These are phyloP conservation scores for Cardamine chenopodiifolia DNA, from an alignment of 345 rosid genomes.

Conservation along the genomic window DNA sequence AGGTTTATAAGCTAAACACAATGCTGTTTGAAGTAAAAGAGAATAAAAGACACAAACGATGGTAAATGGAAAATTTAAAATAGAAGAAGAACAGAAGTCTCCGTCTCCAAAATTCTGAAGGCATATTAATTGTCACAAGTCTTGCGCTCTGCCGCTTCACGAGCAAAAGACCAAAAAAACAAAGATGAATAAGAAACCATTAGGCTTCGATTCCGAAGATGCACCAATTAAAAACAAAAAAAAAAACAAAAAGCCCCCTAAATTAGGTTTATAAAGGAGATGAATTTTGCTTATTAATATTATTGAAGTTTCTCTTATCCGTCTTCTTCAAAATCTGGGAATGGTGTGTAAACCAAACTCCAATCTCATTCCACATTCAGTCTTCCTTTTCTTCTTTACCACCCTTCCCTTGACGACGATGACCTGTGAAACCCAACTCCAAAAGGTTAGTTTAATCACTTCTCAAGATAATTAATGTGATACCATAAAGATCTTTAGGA, in stretches of 20 bases:
- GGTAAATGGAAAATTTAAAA: slow-evolving; percentile 3
- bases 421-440: slow-evolving; percentile 26
- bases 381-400: slow-evolving; percentile 25
- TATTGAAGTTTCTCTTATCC: slow-evolving; percentile 24
- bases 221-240: neutral
- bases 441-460: slow-evolving; percentile 17
- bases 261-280: slow-evolving; percentile 27
- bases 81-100: slow-evolving; percentile 26
- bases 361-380: slow-evolving; percentile 25
- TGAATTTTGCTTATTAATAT: slow-evolving; percentile 24
- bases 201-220: slow-evolving; percentile 32
- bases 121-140: slow-evolving; percentile 28
- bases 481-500: neutral
- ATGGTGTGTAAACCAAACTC: slow-evolving; percentile 27
- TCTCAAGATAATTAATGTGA: neutral
- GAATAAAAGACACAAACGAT: neutral
- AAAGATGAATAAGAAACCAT: slow-evolving; percentile 27
- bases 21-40: neutral
- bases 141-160: slow-evolving; percentile 19
- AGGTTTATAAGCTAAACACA: neutral
- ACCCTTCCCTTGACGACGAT: slow-evolving; percentile 30
- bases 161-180: slow-evolving; percentile 18
- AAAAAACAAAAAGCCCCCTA: slow-evolving; percentile 4
- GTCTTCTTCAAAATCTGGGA: slow-evolving; percentile 39
- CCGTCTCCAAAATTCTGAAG: slow-evolving; percentile 37